Base-by-base conservation (phyloP, 495 filamentous ascomycete species). In the Cercophora newfieldiana region DNA sequence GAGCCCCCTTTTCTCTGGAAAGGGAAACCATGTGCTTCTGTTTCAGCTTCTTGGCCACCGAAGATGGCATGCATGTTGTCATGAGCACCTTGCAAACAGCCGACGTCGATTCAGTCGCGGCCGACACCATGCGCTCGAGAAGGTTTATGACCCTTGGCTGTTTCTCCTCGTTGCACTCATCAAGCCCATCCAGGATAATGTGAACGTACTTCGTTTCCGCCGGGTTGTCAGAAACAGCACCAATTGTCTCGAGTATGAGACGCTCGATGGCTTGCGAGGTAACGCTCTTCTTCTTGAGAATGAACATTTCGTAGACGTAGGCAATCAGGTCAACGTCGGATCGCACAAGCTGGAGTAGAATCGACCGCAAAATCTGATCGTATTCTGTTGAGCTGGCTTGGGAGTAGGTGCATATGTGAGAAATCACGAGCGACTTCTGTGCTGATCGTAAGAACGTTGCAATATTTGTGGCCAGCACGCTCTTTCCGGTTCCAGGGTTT, bases 401-500 rank as follows among this genome's bases (percentile, higher is more conserved):
- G 6, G 68, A 66, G 33, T 71, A 75, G 12, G 69, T 66, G 63
- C 74, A 78, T 24, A 77, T 69, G 59, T 77, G 74, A 24, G 24
- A 24, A 10, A 73, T n/a, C 1, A 77, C 57, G 12, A 73, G 28
- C 1, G 58, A 68, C 16, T n/a, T 30, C 14, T 50, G 51, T 16
- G 54, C 2, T 10, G 18, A 6, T 19, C 53, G 53, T 5, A 77
- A 49, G 25, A 74, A 78, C 4, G 14, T 66, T 30, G 58, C 54
- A 16, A 78, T 49, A n/a, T 71, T 66, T 1, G 58, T 61, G 19
- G 65, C 24, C 6, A 78, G 61, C 16, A 74, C 69, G 50, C 75
- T 78, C 55, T 77, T 78, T 1, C 75, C 76, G 0, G 68, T 59
- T 21, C 76, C 76, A 1, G 76, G 72, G 7, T 57, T 66, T 12